A percentile compares a stretch with the other conserved stretches of the same genome.
phyloP scores from a whole-genome alignment of 2,329 filamentous ascomycete species.

The Clonostachys rosea region DNA sequence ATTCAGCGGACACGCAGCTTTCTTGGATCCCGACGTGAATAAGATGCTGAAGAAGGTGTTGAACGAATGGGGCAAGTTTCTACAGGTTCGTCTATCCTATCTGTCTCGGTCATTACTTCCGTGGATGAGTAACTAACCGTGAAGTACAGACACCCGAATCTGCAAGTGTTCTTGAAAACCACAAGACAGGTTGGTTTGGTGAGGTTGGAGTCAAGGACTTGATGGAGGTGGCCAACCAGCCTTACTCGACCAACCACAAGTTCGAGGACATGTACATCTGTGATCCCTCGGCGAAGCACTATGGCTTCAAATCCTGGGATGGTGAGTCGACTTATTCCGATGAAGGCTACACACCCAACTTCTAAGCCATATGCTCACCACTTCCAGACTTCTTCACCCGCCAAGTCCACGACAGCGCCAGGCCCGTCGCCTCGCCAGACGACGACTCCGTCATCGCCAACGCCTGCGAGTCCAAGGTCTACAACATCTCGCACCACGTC shows the following conservation, averaged over 20 bases:
- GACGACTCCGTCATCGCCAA: conserved; percentile 53
- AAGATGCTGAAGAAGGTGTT: conserved; percentile 46
- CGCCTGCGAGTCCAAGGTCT: conserved; percentile 60
- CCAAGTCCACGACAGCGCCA: conserved; percentile 41
- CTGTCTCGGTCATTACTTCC: not conserved
- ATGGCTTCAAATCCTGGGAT: conserved; percentile 66
- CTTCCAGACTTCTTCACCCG: conserved; percentile 59
- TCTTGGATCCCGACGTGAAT: conserved; percentile 51
- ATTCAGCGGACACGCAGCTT: conserved; percentile 43
- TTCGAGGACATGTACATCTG: conserved; percentile 61
- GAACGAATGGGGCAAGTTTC: conserved; percentile 52
- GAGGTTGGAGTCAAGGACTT: conserved; percentile 39
- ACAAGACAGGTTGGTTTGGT: conserved; percentile 50
- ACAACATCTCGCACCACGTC: conserved; percentile 42
- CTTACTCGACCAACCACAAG: conserved; percentile 29
- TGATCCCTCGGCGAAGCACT: conserved; percentile 45
- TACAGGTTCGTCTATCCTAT: conserved; percentile 27
- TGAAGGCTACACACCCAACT: no score
- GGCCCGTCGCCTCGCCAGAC: conserved; percentile 53
- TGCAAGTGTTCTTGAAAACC: conserved; percentile 38
- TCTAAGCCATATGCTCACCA: not conserved
- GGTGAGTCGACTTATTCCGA: conserved; percentile 20
- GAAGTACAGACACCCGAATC: conserved; percentile 42
- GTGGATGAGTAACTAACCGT: not conserved
- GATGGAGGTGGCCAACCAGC: conserved; percentile 45